Conservation (phyloP, 1,139 yeast species). For the Saccharomyces hybrid region DNA sequence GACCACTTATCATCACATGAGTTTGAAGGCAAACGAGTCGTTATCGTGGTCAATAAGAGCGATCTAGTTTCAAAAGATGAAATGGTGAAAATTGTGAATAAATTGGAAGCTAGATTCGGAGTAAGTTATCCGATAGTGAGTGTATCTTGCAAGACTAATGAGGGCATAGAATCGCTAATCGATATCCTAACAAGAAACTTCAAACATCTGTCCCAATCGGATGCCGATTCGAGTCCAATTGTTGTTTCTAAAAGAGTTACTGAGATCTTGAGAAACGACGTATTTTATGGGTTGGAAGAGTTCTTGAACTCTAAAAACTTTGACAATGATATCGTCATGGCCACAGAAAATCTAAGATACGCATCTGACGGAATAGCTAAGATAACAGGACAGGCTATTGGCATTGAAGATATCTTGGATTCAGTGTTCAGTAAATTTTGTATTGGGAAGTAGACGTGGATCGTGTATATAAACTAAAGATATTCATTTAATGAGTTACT, state of each 20-base stretch:
- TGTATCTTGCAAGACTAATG: constrained; percentile 56
- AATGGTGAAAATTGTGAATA: not conserved
- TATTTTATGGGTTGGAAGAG: constrained; percentile 60
- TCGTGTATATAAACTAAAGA: not conserved
- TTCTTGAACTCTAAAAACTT: constrained; percentile 45
- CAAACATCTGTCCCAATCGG: constrained; percentile 41
- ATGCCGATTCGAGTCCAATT: constrained; percentile 48
- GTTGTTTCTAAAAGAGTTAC: constrained; percentile 67
- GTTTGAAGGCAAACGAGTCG: constrained; percentile 16
- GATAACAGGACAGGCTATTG: constrained; percentile 83
- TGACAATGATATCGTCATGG: constrained; percentile 68
- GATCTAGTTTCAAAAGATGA: constrained; percentile 41
- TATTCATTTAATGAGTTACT: not conserved
- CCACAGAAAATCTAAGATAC: constrained; percentile 65
- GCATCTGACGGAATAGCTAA: constrained; percentile 89
- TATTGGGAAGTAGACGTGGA: constrained; percentile 61
- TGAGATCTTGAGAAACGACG: constrained; percentile 69
- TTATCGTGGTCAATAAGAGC: constrained; percentile 51
- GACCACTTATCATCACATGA: not conserved
- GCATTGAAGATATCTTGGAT: constrained; percentile 84
- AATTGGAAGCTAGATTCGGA: not conserved
- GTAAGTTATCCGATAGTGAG: constrained; percentile 25
- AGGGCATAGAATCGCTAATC: constrained; percentile 49
- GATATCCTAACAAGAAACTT: constrained; percentile 38
- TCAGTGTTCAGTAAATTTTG: constrained; percentile 89